phyloP scores from a whole-genome alignment of 1,139 yeast genomes.

The Hyphopichia buzzinii region DNA sequence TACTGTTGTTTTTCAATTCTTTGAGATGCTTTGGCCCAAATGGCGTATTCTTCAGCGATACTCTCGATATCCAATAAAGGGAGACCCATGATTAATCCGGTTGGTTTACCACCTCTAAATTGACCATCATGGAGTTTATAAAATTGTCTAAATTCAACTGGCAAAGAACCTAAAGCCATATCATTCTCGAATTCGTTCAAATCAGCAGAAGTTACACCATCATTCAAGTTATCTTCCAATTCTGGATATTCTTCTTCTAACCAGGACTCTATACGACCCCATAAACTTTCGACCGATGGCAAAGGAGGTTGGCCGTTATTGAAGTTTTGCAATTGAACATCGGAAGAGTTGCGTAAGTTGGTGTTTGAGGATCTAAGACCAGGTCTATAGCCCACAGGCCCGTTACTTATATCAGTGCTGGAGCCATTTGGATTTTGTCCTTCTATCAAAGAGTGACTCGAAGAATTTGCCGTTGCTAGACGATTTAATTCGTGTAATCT shows the following conservation, averaged over 20 bases:
- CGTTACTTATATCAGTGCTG: constrained; percentile 11
- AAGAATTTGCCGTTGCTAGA: constrained; percentile 25
- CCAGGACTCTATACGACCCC: constrained; percentile 76
- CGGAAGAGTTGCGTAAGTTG: constrained; percentile 25
- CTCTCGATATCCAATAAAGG: constrained; percentile 69
- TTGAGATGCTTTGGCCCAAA: constrained; percentile 71
- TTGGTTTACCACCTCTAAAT: constrained; percentile 69
- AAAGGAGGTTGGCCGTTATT: constrained; percentile 64
- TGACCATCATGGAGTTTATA: constrained; percentile 81
- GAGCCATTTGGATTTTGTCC: constrained; percentile 12
- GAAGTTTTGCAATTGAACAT: constrained; percentile 41
- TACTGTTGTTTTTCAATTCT: constrained; percentile 45
- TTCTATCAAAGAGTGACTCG: constrained; percentile 27
- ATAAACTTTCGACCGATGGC: constrained; percentile 67
- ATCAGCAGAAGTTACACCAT: constrained; percentile 73
- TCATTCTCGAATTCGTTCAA: constrained; percentile 76
- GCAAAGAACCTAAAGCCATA: constrained; percentile 60
- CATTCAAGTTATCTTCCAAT: constrained; percentile 66
- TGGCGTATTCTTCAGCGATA: constrained; percentile 64
- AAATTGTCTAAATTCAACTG: constrained; percentile 73
- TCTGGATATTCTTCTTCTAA: constrained; percentile 79
- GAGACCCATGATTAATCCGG: constrained; percentile 73
- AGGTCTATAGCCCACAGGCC: constrained; percentile 35
- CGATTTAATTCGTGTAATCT: constrained; percentile 38
- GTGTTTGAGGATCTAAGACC: constrained; percentile 36